These are phyloP conservation scores for Moricandia moricandioides DNA, from an alignment of 345 rosid genomes.

Conservation along the genomic window DNA sequence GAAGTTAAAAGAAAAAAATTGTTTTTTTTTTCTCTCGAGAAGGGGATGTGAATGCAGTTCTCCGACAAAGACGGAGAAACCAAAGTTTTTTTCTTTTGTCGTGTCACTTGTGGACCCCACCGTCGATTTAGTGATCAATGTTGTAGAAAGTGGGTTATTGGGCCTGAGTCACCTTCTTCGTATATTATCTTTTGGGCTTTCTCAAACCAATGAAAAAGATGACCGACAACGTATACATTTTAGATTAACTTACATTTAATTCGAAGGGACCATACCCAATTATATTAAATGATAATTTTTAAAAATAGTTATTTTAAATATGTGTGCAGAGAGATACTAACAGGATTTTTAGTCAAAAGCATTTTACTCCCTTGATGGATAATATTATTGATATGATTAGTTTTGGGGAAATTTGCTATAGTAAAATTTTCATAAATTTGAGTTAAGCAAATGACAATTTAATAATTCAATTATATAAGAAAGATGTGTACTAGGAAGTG, in stretches of 20 bases:
- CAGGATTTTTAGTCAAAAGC: not conserved
- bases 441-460: too few relatives aligned
- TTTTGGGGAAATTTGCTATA: not conserved
- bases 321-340: not conserved
- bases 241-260: not conserved
- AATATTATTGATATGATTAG: not conserved
- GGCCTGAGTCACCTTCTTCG: too few relatives aligned
- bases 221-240: too few relatives aligned
- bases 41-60: conserved; percentile 33
- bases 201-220: too few relatives aligned
- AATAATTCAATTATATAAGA: not conserved
- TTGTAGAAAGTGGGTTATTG: too few relatives aligned
- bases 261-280: not conserved
- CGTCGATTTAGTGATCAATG: too few relatives aligned
- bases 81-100: conserved; percentile 37
- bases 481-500: not conserved
- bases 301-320: not conserved
- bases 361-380: not conserved
- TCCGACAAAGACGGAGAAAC: conserved; percentile 69
- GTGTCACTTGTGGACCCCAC: conserved; percentile 11
- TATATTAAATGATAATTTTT: not conserved
- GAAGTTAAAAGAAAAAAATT: not conserved
- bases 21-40: not conserved
- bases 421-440: not conserved
- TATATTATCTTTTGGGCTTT: too few relatives aligned